Percentiles rank a stretch among this genome's conserved stretches.
phyloP scores from a whole-genome alignment of 1,284 basidiomycete genomes.

The Leucoagaricus sp. region DNA sequence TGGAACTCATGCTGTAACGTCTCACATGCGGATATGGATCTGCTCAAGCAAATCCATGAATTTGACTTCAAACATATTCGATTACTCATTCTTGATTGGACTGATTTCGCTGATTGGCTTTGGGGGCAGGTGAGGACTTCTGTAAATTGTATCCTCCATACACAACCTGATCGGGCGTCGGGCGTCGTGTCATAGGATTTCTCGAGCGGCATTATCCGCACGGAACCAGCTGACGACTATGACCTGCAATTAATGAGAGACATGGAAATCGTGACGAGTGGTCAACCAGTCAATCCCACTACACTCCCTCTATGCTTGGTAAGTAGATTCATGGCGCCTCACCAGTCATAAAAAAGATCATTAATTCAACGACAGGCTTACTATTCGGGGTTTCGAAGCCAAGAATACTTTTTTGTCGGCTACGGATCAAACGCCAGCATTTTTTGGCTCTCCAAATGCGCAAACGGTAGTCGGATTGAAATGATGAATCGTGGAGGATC shows the following conservation, averaged over 20 bases:
- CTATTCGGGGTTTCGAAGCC: neutral
- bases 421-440: too few relatives aligned
- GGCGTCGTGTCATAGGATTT: neutral
- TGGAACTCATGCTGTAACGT: neutral
- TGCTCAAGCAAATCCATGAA: neutral
- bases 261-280: neutral
- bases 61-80: conserved; percentile 4
- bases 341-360: too few relatives aligned
- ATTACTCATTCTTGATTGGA: neutral
- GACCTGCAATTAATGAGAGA: neutral
- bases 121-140: neutral
- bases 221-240: neutral
- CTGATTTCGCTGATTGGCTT: neutral
- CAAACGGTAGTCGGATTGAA: too few relatives aligned
- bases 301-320: neutral
- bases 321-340: too few relatives aligned
- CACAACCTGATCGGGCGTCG: too few relatives aligned
- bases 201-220: neutral
- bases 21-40: neutral
- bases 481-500: too few relatives aligned
- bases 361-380: too few relatives aligned
- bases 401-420: too few relatives aligned
- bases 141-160: too few relatives aligned
- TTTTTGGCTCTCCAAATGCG: too few relatives aligned
- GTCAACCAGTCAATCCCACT: neutral